Evolutionary conservation across 1,139 yeast species (phyloP).

Genomic region (Fermentozyma sake): DNA sequence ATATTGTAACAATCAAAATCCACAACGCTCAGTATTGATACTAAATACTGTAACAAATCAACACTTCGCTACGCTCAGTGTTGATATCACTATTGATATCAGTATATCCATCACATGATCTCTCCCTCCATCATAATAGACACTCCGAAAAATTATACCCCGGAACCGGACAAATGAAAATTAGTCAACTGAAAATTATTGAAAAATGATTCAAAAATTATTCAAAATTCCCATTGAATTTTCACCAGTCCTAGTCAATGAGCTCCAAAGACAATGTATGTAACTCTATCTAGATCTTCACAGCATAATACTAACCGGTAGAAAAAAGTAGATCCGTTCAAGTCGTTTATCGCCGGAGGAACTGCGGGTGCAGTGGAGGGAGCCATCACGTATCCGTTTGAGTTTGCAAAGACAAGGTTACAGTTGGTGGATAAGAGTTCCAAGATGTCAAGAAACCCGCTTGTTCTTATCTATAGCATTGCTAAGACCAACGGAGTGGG

Average conservation of each 20-base stretch:
- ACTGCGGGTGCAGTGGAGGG: slow-evolving; percentile 95
- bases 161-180: not conserved
- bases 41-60: no score
- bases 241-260: no score
- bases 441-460: slow-evolving; percentile 73
- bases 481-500: slow-evolving; percentile 76
- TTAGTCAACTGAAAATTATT: not conserved
- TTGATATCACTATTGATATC: no score
- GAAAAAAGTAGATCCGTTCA: slow-evolving; percentile 49
- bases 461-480: slow-evolving; percentile 68
- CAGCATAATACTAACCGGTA: slow-evolving; percentile 5
- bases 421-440: slow-evolving; percentile 75
- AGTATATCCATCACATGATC: no score
- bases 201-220: not conserved
- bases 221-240: not conserved
- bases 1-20: no score
- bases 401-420: slow-evolving; percentile 90
- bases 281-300: not conserved
- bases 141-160: no score
- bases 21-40: no score
- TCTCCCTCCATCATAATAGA: no score
- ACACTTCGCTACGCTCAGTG: no score
- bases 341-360: slow-evolving; percentile 90
- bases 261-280: slow-evolving; percentile 2
- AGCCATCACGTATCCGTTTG: slow-evolving; percentile 87